phyloP scores from a whole-genome alignment of 2,329 filamentous ascomycete genomes.

The Colletotrichum orbiculare region DNA sequence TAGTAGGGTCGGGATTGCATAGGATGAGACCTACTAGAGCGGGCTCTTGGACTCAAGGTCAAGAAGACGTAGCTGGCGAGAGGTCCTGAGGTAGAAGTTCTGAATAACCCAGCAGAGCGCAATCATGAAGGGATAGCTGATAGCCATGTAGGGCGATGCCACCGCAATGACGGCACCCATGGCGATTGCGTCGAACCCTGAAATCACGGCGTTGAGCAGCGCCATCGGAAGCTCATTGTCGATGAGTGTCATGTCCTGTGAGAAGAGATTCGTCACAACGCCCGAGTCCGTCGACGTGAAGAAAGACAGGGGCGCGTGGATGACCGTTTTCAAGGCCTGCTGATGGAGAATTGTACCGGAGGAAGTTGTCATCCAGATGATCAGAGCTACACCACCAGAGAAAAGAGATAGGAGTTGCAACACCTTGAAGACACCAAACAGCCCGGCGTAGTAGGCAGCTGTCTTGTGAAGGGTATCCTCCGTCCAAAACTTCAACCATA shows the following conservation, averaged over 20 bases:
- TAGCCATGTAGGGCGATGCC: constrained; percentile 52
- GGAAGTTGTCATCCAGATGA: constrained; percentile 38
- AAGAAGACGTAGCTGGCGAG: constrained; percentile 64
- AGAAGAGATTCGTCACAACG: constrained; percentile 51
- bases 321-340: constrained; percentile 38
- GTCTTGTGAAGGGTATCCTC: constrained; percentile 36
- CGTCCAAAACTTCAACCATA: constrained; percentile 49
- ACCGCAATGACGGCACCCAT: constrained; percentile 56
- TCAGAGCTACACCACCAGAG: constrained; percentile 35
- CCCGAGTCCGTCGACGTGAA: constrained; percentile 51
- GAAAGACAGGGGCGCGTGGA: constrained; percentile 49
- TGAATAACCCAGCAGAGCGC: constrained; percentile 59
- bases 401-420: constrained; percentile 35
- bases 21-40: constrained; percentile 55
- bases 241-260: constrained; percentile 51
- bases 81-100: constrained; percentile 66
- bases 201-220: constrained; percentile 40
- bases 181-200: constrained; percentile 43
- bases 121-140: constrained; percentile 57
- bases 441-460: constrained; percentile 37
- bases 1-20: background rate
- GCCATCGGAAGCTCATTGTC: constrained; percentile 47
- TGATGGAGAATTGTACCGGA: constrained; percentile 41
- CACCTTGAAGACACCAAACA: constrained; percentile 37
- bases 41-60: constrained; percentile 68